Conservation (phyloP, 768 basidiomycete species). For the Kwoniella europaea region DNA sequence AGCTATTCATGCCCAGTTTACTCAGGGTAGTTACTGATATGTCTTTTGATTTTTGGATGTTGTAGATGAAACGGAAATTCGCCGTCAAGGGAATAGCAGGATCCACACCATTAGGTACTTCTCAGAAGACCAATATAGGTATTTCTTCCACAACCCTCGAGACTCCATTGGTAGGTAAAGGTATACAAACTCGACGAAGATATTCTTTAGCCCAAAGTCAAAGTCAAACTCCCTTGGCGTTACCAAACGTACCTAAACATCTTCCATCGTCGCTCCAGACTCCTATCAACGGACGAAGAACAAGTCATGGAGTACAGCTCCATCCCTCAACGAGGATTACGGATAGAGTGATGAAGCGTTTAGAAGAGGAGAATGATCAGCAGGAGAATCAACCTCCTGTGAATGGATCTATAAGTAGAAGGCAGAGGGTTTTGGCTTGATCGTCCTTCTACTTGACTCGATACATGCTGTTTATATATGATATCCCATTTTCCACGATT, state of each 20-base stretch:
- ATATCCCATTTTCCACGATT: neutral
- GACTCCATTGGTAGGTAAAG: slow-evolving; percentile 15
- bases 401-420: neutral
- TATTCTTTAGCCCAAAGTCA: slow-evolving; percentile 34
- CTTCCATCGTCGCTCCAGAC: slow-evolving; percentile 7
- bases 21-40: too few species aligned
- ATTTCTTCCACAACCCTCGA: slow-evolving; percentile 4
- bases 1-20: neutral
- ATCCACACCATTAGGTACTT: slow-evolving; percentile 38
- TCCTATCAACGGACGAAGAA: slow-evolving; percentile 1
- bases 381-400: neutral
- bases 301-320: slow-evolving; percentile 22
- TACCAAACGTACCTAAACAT: slow-evolving; percentile 10
- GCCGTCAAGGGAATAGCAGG: slow-evolving; percentile 52
- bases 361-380: slow-evolving; percentile 23
- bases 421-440: slow-evolving; percentile 36
- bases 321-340: slow-evolving; percentile 23
- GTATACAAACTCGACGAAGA: slow-evolving; percentile 21
- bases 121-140: slow-evolving; percentile 14
- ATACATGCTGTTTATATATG: neutral
- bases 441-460: neutral
- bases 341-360: slow-evolving; percentile 17
- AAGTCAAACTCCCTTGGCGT: slow-evolving; percentile 23
- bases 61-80: slow-evolving; percentile 50
- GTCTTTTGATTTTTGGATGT: too few species aligned